Conservation (phyloP, 306 rosid species). For the Vigna reflexopilosa region DNA sequence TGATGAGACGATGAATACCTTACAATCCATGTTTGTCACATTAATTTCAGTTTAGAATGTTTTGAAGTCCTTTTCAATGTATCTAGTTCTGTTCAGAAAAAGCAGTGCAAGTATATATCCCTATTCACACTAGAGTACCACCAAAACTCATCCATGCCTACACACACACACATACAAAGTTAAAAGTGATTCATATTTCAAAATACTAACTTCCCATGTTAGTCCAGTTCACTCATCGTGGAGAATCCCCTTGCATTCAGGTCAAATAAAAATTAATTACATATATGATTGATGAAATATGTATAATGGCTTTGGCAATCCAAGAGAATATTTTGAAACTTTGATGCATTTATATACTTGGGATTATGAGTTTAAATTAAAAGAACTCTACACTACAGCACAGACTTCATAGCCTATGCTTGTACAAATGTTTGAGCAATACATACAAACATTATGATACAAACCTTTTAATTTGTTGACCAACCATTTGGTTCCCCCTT, state of each 20-base stretch:
- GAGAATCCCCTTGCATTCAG: background rate
- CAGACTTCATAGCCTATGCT: constrained; percentile 17
- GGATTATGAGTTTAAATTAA: background rate
- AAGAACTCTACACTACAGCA: background rate
- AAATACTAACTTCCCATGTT: background rate
- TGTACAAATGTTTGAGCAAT: constrained; percentile 17
- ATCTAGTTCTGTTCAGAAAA: constrained; percentile 20
- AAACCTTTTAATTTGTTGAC: constrained; percentile 86
- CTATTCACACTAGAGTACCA: background rate
- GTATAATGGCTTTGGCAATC: background rate
- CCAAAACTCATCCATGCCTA: background rate
- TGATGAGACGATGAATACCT: background rate
- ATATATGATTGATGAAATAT: background rate
- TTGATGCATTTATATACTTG: background rate
- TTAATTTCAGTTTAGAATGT: background rate
- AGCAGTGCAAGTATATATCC: background rate
- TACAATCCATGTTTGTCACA: constrained; percentile 3
- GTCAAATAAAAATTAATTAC: background rate
- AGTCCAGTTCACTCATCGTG: background rate
- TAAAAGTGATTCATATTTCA: background rate
- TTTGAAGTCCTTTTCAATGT: background rate
- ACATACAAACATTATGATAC: constrained; percentile 35
- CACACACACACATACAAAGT: background rate
- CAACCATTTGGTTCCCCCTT: constrained; percentile 86
- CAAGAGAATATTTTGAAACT: background rate